Conservation (phyloP, 116 monocot species). For the Cymodocea nodosa region DNA sequence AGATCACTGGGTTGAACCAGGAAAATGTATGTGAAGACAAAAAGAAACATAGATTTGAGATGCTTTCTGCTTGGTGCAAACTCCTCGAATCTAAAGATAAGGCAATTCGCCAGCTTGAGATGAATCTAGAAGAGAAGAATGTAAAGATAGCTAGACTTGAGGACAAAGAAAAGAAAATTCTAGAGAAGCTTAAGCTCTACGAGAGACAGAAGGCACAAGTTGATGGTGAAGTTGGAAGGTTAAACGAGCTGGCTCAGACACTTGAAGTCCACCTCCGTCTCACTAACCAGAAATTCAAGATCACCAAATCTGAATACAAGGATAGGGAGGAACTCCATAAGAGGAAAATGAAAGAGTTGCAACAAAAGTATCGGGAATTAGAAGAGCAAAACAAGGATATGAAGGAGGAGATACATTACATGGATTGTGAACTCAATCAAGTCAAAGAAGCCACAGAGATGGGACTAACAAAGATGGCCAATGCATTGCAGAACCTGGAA, state of each 20-base stretch:
- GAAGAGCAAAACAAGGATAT: conserved; percentile 23
- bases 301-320: conserved; percentile 65
- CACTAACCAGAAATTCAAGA: conserved; percentile 53
- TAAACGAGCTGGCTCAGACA: conserved; percentile 31
- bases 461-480: conserved; percentile 11
- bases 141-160: conserved; percentile 21
- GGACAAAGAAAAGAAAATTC: conserved; percentile 18
- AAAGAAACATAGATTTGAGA: conserved; percentile 9
- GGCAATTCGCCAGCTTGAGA: conserved; percentile 16
- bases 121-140: conserved; percentile 22
- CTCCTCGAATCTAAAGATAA: conserved; percentile 19
- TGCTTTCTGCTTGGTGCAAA: conserved; percentile 11
- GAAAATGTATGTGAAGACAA: conserved; percentile 15
- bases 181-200: conserved; percentile 23
- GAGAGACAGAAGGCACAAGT: conserved; percentile 24
- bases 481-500: conserved; percentile 26
- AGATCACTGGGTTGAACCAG: conserved; percentile 11
- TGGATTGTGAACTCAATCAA: conserved; percentile 24
- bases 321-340: conserved; percentile 44
- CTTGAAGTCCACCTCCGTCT: conserved; percentile 68
- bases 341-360: conserved; percentile 24
- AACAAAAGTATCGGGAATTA: conserved; percentile 20
- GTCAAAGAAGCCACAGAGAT: conserved; percentile 21
- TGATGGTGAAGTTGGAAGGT: conserved; percentile 27
- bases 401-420: conserved; percentile 12